A percentile compares a stretch with the other conserved stretches of the same genome.
phyloP scores from a whole-genome alignment of 2,329 filamentous ascomycete genomes.

The Coleophoma cylindrospora region DNA sequence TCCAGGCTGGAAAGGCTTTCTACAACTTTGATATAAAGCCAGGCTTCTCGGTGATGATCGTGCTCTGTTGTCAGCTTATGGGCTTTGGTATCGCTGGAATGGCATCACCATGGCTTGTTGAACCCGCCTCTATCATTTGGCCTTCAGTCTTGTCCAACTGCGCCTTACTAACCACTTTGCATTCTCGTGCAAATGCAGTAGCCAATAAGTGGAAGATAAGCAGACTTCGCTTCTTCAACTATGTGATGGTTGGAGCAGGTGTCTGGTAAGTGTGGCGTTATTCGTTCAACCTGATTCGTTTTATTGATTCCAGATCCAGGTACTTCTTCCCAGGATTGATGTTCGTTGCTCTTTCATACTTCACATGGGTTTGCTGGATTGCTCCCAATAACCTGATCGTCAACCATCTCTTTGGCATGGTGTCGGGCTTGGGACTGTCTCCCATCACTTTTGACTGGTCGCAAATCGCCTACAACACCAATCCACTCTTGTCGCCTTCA shows the following conservation, averaged over 20 bases:
- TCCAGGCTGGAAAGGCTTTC: conserved; percentile 13
- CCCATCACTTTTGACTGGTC: conserved; percentile 75
- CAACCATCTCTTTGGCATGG: conserved; percentile 67
- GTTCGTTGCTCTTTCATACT: conserved; percentile 52
- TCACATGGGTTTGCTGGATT: conserved; percentile 2
- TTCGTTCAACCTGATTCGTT: too few species aligned
- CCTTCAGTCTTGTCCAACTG: conserved; percentile 11
- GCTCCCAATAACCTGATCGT: conserved; percentile 46
- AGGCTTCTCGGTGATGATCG: conserved; percentile 52
- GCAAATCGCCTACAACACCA: conserved; percentile 45
- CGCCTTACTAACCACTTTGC: conserved; percentile 35
- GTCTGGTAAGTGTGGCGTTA: conserved; percentile 41
- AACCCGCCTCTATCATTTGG: conserved; percentile 13
- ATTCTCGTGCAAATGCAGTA: conserved; percentile 54
- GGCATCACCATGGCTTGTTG: neutral
- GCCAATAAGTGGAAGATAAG: conserved; percentile 47
- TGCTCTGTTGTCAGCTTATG: conserved; percentile 54
- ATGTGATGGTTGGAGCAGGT: conserved; percentile 20
- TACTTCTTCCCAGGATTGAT: conserved; percentile 57
- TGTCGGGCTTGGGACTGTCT: conserved; percentile 59
- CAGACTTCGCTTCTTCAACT: conserved; percentile 1
- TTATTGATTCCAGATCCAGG: too few species aligned
- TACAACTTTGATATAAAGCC: conserved; percentile 45
- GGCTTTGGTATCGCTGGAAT: conserved; percentile 2
- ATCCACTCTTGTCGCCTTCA: conserved; percentile 60